Evolutionary conservation across 139 green algal genomes (phyloP), one percentile per base, ranked within the genome.

Genomic region (Spirogloea muscicola): DNA sequence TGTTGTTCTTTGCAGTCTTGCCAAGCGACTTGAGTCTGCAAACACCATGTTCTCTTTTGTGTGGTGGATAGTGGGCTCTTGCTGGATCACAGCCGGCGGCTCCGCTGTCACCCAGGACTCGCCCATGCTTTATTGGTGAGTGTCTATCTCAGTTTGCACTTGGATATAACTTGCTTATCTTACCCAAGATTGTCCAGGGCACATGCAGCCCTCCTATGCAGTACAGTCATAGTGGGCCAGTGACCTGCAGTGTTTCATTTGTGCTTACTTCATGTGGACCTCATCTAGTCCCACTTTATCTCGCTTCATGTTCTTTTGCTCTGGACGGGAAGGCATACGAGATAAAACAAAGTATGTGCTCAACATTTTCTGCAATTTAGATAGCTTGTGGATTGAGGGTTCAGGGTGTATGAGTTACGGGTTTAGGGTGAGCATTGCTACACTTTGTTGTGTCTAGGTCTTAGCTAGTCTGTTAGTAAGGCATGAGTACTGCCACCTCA

Each of bases 11-110:
- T 21, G 2, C 64, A 73, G 64, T 36, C 31, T 73, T 1, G 40
- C 64, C 31, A 51, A 48, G 64, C 64, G 64, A 16, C 3, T 73
- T 1, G 41, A 61, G 64, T 73, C 64, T 4, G 46, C 49, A 33
- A 73, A 73, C 62, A 71, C 62, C 13, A 71, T 71, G 63, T 68
- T 72, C 27, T 72, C 63, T 16, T 72, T 72, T 13, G 27, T 65
- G 13, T 72, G 63, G 63, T 72, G 63, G 63, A 18, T 68, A 9
- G 27, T 73, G 6, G 64, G 64, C 31, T 68, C 63, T 43, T 67
- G 44, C 4, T 73, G 48, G 48, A 68, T 73, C 13, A 25, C 63
- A 21, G 61, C 64, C 39, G 37, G n/a, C 2, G 37, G 61, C 49
- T 41, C 61, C 39, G 36, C 61, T 49, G 38, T 21, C 9, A 64